A percentile compares a stretch with the other conserved stretches of the same genome.
phyloP scores from a whole-genome alignment of 2,329 filamentous ascomycete species.

The Mariannaea sp. region DNA sequence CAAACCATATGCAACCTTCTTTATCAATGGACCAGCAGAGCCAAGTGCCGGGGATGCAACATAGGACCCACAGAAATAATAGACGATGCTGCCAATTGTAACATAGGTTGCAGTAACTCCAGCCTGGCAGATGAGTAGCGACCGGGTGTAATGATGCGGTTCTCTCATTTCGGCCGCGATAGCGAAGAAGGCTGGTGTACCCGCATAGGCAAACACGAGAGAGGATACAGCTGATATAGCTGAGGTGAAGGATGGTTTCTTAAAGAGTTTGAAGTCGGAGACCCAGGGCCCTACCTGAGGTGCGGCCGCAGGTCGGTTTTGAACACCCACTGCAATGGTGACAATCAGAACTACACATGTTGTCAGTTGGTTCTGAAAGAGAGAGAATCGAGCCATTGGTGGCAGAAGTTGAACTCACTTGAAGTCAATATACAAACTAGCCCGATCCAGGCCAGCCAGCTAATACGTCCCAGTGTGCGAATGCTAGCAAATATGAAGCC shows the following conservation, averaged over 20 bases:
- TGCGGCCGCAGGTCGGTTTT: conserved; percentile 24
- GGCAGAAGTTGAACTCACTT: conserved; percentile 18
- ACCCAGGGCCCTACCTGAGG: conserved; percentile 27
- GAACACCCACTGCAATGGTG: conserved; percentile 23
- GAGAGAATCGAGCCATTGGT: too few species aligned
- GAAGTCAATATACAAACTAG: conserved; percentile 26
- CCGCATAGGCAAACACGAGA: conserved; percentile 45
- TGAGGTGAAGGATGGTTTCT: conserved; percentile 38
- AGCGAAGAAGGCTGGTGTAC: conserved; percentile 42
- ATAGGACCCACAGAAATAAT: conserved; percentile 52
- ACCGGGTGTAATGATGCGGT: conserved; percentile 31
- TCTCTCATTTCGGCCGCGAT: conserved; percentile 42
- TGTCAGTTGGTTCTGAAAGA: too few species aligned
- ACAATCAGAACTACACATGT: conserved; percentile 23
- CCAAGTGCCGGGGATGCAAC: conserved; percentile 53
- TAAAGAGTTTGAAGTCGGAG: conserved; percentile 40
- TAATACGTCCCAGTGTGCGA: conserved; percentile 35
- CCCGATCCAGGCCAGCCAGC: conserved; percentile 39
- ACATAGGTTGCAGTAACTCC: conserved; percentile 41
- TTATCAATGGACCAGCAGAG: conserved; percentile 47
- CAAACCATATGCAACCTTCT: conserved; percentile 51
- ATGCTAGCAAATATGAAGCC: conserved; percentile 38
- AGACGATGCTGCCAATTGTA: conserved; percentile 46
- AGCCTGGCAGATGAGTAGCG: conserved; percentile 34
- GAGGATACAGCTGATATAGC: conserved; percentile 40